Evolutionary conservation across 2,329 filamentous ascomycete species (phyloP).

Genomic region (Exserohilum rostratum): DNA sequence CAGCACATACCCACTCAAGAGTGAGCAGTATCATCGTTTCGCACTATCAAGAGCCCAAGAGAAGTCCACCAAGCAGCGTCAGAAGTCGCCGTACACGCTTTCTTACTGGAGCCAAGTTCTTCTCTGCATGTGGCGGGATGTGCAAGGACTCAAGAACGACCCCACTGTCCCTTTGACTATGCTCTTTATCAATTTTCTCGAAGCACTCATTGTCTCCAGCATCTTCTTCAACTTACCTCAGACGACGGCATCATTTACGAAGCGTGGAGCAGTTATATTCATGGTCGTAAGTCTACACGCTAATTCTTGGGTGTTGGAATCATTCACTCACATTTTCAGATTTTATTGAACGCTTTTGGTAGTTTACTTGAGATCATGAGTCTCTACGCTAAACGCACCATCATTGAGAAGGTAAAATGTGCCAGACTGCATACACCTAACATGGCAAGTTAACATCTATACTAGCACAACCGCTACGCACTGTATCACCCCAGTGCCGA

Average conservation of each 20-base stretch:
- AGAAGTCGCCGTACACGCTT: conserved; percentile 60
- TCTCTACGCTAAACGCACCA: conserved; percentile 81
- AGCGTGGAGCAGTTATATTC: conserved; percentile 70
- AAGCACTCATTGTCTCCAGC: conserved; percentile 75
- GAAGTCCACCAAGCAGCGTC: conserved; percentile 56
- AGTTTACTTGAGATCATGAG: conserved; percentile 65
- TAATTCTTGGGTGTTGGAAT: not conserved
- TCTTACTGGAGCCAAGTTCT: conserved; percentile 38
- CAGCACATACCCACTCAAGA: conserved; percentile 53
- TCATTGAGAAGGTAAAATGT: conserved; percentile 68
- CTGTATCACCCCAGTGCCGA: conserved; percentile 86
- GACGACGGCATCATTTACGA: conserved; percentile 59
- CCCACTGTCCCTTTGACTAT: conserved; percentile 65
- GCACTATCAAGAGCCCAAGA: conserved; percentile 51
- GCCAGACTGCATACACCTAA: not conserved
- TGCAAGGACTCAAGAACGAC: conserved; percentile 24
- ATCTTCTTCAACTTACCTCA: conserved; percentile 73
- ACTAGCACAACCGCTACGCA: conserved; percentile 75
- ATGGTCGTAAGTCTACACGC: conserved; percentile 64
- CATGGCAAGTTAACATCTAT: not conserved
- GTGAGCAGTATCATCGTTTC: conserved; percentile 47
- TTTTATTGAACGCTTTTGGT: conserved; percentile 73
- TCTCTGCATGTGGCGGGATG: conserved; percentile 7
- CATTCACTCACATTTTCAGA: not conserved
- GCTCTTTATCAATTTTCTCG: conserved; percentile 70